Evolutionary conservation across 2,329 filamentous ascomycete genomes (phyloP).

Genomic region (Pseudocercospora pini-densiflorae): DNA sequence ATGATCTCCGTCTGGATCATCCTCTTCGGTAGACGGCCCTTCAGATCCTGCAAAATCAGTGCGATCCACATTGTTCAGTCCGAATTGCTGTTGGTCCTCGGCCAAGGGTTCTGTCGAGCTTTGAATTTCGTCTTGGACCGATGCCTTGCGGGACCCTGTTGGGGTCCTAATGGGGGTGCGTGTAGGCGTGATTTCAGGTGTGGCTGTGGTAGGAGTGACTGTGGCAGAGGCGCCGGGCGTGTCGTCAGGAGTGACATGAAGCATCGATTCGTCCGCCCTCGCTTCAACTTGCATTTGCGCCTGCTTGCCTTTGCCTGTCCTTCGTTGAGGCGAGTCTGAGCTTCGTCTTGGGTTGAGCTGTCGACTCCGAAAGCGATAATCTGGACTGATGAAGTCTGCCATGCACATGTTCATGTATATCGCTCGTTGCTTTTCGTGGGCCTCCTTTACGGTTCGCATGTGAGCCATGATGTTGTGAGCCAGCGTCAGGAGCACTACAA

Average conservation of each 20-base stretch:
- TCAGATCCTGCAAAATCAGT: neutral
- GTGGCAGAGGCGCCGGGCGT: neutral
- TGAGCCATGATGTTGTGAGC: conserved; percentile 53
- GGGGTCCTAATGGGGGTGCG: neutral
- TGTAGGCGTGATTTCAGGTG: neutral
- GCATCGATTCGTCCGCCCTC: neutral
- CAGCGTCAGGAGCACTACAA: conserved; percentile 39
- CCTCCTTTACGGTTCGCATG: conserved; percentile 41
- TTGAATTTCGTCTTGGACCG: neutral
- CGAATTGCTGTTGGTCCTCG: neutral
- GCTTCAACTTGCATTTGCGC: neutral
- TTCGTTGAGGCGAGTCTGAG: conserved; percentile 6
- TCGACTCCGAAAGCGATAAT: conserved; percentile 26
- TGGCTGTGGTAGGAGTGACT: neutral
- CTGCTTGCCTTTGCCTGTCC: neutral
- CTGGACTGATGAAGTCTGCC: conserved; percentile 32
- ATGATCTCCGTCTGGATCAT: neutral
- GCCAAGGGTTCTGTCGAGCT: neutral
- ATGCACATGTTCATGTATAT: conserved; percentile 35
- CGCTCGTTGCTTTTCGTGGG: conserved; percentile 37
- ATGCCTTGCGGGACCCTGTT: neutral
- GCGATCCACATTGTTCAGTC: neutral
- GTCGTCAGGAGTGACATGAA: neutral
- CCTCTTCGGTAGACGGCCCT: neutral
- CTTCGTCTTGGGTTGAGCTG: conserved; percentile 13